Conservation (phyloP, 2,329 filamentous ascomycete genomes). For the Rhinocladiella similis region DNA sequence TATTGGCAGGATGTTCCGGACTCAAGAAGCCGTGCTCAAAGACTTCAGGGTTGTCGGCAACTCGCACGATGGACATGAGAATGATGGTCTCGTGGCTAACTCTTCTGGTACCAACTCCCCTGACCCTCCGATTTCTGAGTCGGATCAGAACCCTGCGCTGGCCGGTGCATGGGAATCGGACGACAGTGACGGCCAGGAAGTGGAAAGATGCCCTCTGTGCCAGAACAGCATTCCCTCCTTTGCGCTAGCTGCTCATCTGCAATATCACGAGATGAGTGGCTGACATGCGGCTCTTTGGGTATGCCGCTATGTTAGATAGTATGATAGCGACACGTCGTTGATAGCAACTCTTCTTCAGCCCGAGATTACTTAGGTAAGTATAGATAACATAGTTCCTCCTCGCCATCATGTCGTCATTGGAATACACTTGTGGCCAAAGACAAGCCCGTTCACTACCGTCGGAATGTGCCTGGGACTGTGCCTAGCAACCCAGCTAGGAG, state of each 20-base stretch:
- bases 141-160: neutral
- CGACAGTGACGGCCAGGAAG: constrained; percentile 11
- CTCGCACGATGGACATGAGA: constrained; percentile 1
- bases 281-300: neutral
- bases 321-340: neutral
- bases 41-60: constrained; percentile 58
- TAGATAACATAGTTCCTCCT: too few species aligned
- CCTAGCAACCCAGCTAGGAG: too few species aligned
- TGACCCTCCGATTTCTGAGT: neutral
- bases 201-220: constrained; percentile 24
- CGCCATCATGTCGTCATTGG: too few species aligned
- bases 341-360: neutral
- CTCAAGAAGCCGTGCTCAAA: constrained; percentile 67
- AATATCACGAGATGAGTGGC: constrained; percentile 23
- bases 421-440: too few species aligned
- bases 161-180: constrained; percentile 24
- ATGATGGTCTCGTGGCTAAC: too few species aligned
- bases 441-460: too few species aligned
- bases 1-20: constrained; percentile 79
- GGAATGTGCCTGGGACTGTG: too few species aligned
- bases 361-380: too few species aligned
- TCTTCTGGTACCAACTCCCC: neutral
- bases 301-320: neutral
- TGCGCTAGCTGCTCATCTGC: constrained; percentile 23
- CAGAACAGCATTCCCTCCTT: constrained; percentile 24